phyloP scores from a whole-genome alignment of 164 flowering plant species.

The Berberis thunbergii region DNA sequence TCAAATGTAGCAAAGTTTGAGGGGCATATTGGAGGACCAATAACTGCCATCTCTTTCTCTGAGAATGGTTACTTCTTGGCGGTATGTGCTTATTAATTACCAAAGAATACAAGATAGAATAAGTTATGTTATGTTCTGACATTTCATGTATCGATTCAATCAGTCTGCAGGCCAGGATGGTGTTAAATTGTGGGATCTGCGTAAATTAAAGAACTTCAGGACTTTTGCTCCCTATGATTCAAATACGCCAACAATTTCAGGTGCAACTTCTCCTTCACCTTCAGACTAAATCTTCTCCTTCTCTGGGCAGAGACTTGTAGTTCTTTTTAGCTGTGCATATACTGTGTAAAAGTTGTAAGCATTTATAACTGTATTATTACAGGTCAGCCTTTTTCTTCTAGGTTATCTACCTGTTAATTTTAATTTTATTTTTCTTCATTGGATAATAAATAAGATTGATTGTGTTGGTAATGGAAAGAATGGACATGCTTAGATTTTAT shows the following conservation, averaged over 20 bases:
- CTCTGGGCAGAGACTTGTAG: no score
- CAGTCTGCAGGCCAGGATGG: slow-evolving; percentile 98
- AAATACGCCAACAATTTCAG: slow-evolving; percentile 69
- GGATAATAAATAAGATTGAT: no score
- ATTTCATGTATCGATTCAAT: slow-evolving; percentile 9
- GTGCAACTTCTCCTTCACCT: slow-evolving; percentile 16
- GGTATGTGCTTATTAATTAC: slow-evolving; percentile 29
- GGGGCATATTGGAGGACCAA: slow-evolving; percentile 65
- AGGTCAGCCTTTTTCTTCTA: no score
- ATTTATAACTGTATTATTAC: no score
- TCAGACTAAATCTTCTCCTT: no score
- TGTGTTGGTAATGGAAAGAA: no score
- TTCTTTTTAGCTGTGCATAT: no score
- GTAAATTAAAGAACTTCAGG: slow-evolving; percentile 83
- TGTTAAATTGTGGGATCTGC: slow-evolving; percentile 97
- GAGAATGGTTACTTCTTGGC: slow-evolving; percentile 99
- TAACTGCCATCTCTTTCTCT: slow-evolving; percentile 94
- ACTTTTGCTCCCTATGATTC: slow-evolving; percentile 68
- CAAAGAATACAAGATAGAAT: not conserved
- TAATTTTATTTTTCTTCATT: no score
- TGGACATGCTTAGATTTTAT: no score
- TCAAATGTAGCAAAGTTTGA: slow-evolving; percentile 85
- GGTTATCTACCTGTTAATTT: no score
- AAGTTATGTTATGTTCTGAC: slow-evolving; percentile 6
- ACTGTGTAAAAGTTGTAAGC: no score